A percentile compares a stretch with the other conserved stretches of the same genome.
Conservation (phyloP, 305 asterid genomes). For the Fraxinus greggii region DNA sequence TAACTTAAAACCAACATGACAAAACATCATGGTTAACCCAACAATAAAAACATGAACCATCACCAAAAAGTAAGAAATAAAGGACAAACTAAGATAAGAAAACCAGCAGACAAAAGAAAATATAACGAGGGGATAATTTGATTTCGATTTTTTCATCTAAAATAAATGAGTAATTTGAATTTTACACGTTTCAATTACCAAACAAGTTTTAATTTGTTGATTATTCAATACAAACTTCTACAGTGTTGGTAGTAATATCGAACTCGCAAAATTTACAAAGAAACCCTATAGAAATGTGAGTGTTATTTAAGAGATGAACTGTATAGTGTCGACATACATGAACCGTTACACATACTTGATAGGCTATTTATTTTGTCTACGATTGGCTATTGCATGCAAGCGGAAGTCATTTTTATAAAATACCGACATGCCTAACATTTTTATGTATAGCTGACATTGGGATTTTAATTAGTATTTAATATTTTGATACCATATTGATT, state of each 20-base stretch:
- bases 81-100: neutral
- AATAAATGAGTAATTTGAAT: neutral
- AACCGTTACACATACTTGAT: neutral
- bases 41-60: constrained; percentile 18
- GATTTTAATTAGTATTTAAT: neutral
- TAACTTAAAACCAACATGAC: constrained; percentile 34
- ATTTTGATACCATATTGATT: neutral
- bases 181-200: neutral
- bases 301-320: neutral
- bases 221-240: neutral
- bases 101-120: neutral
- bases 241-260: neutral
- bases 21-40: constrained; percentile 20
- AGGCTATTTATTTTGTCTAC: neutral
- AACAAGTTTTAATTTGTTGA: too few relatives aligned
- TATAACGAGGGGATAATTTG: neutral
- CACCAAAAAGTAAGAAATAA: neutral
- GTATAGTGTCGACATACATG: neutral
- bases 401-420: neutral
- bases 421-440: neutral
- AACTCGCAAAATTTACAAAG: neutral
- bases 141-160: neutral
- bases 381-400: neutral
- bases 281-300: neutral
- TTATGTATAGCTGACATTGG: neutral